Base-by-base conservation (phyloP, 768 basidiomycete genomes). In the Harrya chromipes region DNA sequence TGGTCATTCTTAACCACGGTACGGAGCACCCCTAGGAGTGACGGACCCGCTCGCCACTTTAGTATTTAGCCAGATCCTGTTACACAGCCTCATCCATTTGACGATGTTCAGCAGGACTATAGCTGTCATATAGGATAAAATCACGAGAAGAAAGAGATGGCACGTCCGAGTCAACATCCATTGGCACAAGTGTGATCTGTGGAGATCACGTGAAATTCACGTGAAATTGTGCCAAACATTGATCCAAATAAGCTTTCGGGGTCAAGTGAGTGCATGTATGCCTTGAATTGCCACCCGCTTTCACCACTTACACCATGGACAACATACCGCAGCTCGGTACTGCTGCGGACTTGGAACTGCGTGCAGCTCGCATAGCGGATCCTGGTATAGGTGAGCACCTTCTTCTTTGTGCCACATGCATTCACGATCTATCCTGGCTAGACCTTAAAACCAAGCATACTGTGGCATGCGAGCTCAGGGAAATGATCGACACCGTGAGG, bases 401-500 rank as follows among this genome's bases (percentile, higher is more conserved):
- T 43, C 46, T 40, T 8, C 9, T 44, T 6, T 19, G 16, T 38
- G 6, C 24, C 1, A 14, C 41, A 7, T 40, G 49, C 44, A 33
- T 46, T 47, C 26, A 41, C 27, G 37, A 45, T 44, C 20, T 3
- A 8, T 17, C 40, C 31, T 21, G 43, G 33, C 36, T 57, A 90
- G 88, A 89, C 69, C 76, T 88, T 56, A 80, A 81, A 50, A 80
- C 80, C 3, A 89, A 87, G 68, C 78, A 81, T 66, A 71, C 72
- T 4, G 79, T 83, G n/a, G 86, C 87, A 50, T 79, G 75, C 50
- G 90, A 92, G 64, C 81, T 93, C 51, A 79, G 88, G 49, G 89
- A 92, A 65, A 80, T 84, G 73, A 75, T 93, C 56, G 90, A 93
- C 59, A 83, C 83, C 14, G 80, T 87, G 35, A 77, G 86, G 47